Conservation (phyloP, 495 filamentous ascomycete genomes). For the Aspergillus coremiiformis region DNA sequence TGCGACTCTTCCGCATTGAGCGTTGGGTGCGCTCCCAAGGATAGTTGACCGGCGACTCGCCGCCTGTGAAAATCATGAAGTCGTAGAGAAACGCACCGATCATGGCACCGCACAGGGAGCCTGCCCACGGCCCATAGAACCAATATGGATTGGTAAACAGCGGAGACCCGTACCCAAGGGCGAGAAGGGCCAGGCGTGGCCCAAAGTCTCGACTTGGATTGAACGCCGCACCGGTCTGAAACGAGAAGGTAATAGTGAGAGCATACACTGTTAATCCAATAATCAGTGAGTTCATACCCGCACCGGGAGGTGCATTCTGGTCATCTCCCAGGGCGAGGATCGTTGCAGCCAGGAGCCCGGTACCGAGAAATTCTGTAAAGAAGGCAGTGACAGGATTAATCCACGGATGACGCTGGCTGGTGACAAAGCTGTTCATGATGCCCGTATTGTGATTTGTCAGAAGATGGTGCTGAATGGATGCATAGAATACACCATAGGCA, state of each 20-base stretch:
- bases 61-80: slow-evolving; percentile 45
- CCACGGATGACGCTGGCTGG: slow-evolving; percentile 35
- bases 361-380: slow-evolving; percentile 45
- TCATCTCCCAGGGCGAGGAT: slow-evolving; percentile 50
- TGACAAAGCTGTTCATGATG: slow-evolving; percentile 38
- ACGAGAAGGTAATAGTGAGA: slow-evolving; percentile 38
- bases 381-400: slow-evolving; percentile 41
- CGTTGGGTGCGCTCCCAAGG: slow-evolving; percentile 30
- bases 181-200: slow-evolving; percentile 36
- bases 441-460: slow-evolving; percentile 21
- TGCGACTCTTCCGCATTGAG: slow-evolving; percentile 23
- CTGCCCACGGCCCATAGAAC: slow-evolving; percentile 47
- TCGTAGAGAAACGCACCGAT: slow-evolving; percentile 46
- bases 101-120: slow-evolving; percentile 37
- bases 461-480: slow-evolving; percentile 38
- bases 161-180: slow-evolving; percentile 34
- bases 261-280: slow-evolving; percentile 40
- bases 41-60: slow-evolving; percentile 44
- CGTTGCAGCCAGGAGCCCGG: slow-evolving; percentile 35
- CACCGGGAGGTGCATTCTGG: slow-evolving; percentile 46
- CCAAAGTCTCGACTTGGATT: slow-evolving; percentile 49
- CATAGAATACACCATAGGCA: slow-evolving; percentile 44
- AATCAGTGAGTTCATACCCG: slow-evolving; percentile 45
- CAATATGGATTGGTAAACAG: slow-evolving; percentile 42
- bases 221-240: slow-evolving; percentile 42